A percentile compares a stretch with the other conserved stretches of the same genome.
Evolutionary conservation across 1,284 basidiomycete species (phyloP).

Genomic region (Vanrija sp.): DNA sequence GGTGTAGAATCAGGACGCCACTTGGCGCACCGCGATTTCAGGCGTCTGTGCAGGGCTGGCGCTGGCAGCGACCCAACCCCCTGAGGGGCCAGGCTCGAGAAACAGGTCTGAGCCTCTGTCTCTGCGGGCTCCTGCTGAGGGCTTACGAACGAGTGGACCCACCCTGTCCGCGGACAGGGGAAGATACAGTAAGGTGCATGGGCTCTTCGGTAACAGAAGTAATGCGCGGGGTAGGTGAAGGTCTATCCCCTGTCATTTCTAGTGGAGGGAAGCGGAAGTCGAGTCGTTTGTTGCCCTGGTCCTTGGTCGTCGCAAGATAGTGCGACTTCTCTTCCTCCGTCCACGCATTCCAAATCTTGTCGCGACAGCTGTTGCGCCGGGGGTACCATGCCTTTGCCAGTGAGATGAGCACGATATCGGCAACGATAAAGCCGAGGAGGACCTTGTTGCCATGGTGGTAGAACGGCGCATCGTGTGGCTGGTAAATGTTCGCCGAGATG

Average conservation of each 20-base stretch:
- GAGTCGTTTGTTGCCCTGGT: constrained; percentile 31
- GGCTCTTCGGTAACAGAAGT: too few relatives aligned
- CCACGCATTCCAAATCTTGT: constrained; percentile 28
- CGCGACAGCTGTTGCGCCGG: constrained; percentile 24
- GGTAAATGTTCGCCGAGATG: constrained; percentile 36
- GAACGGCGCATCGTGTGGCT: constrained; percentile 27
- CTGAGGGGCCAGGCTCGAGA: too few relatives aligned
- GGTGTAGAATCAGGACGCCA: not conserved
- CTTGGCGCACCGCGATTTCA: not conserved
- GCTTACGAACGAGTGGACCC: too few relatives aligned
- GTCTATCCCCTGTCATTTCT: not conserved
- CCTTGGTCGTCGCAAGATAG: constrained; percentile 28
- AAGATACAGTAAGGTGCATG: too few relatives aligned
- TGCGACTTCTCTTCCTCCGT: constrained; percentile 23
- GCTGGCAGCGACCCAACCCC: not conserved
- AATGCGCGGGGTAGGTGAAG: too few relatives aligned
- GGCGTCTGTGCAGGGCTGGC: not conserved
- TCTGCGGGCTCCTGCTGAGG: too few relatives aligned
- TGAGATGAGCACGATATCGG: constrained; percentile 19
- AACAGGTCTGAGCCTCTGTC: too few relatives aligned
- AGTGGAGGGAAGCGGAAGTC: constrained; percentile 9
- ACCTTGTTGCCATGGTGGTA: constrained; percentile 39
- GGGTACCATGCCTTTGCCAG: constrained; percentile 23
- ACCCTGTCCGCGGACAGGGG: too few relatives aligned
- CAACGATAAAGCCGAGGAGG: constrained; percentile 28